Conservation (phyloP, 306 rosid genomes). For the cucumber (Cucumis sativus) region Cucumber_9930_V3 NC_026657.2:23837501-23838000, state of each 20-base stretch:
- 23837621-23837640: not conserved
- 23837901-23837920: conserved; percentile 11
- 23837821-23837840: not conserved
- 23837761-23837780: not conserved
- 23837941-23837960: conserved; percentile 53
- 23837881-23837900: conserved; percentile 4
- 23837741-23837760: not conserved
- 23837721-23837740: not conserved
- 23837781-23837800: not conserved
- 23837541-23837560: conserved; percentile 63
- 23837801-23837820: not conserved
- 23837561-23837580: conserved; percentile 65
- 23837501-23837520: conserved; percentile 90
- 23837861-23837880: not conserved
- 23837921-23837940: conserved; percentile 2
- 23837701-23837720: not conserved
- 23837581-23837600: conserved; percentile 14
- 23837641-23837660: not conserved
- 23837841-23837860: conserved; percentile 16
- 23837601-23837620: not conserved
- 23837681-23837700: not conserved
- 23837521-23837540: conserved; percentile 68
- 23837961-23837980: conserved; percentile 72
- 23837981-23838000: conserved; percentile 72
- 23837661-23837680: not conserved